Base-by-base conservation (phyloP, 768 basidiomycete species). In the Lyophyllum atratum region DNA sequence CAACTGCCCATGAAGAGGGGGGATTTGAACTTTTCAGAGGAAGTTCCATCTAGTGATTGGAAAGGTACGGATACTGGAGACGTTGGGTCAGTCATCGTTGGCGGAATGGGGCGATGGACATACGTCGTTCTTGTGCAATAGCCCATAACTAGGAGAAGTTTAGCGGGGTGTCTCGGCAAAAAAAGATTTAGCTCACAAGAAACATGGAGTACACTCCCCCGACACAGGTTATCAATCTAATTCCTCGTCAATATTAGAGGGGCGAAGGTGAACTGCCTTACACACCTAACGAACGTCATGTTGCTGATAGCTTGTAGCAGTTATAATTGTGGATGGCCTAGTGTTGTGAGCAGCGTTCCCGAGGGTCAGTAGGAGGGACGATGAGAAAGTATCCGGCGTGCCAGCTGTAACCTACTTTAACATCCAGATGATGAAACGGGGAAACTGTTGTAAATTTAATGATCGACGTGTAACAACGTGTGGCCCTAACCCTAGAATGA, bases 131-230 rank as follows among this genome's bases (percentile, higher is more conserved):
- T 77, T 99, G 97, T 9, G 93, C 92, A 43, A 95, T 84, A 11
- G 92, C 94, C 93, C 93, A 93, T 49, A 93, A 71, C 92, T 93
- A 61, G 8, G 53, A 24, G 43, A 56, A 19, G 39, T 47, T 47
- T 47, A 25, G 33, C 50, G 60, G 34, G 44, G n/a, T n/a, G 15
- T 6, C 4, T 28, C 14, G 12, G 5, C 14, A 44, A 49, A 28
- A n/a, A 26, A 24, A 52, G 39, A n/a, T 1, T 57, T 24, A 53
- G 69, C 87, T 72, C 65, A 90, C 90, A 63, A 98, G 77, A 70
- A 97, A 98, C 82, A 94, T 94, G 22, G 89, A 84, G 68, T 98
- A 98, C 44, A 98, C 95, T 52, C 95, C 95, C 9, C 80, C 73
- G 12, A 93, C 82, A 70, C 95, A 98, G 60, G 89, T 63, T 25